Base-by-base conservation (phyloP, 495 filamentous ascomycete genomes). In the Pyrenula aspistea region DNA sequence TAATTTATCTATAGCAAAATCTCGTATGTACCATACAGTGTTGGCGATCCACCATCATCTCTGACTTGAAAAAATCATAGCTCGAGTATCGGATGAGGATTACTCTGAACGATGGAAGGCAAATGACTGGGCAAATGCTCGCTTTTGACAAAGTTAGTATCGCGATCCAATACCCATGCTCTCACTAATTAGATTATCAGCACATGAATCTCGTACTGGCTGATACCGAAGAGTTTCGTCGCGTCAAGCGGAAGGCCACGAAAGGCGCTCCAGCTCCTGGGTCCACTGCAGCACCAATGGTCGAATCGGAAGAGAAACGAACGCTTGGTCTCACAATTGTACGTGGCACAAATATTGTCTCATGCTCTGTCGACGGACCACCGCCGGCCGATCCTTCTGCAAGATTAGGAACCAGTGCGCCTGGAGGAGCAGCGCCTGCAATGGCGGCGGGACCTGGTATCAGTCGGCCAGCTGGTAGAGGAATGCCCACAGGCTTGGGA, bases 201-300 rank as follows among this genome's bases (percentile, higher is more conserved):
- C 93, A 97, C 71, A 96, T 97, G 94, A 99, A 99, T 71, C 83
- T 99, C 59, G 93, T 99, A 58, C 84, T 99, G 52, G 94, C 92
- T 67, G 93, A 99, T 66, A 96, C 94, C 66, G 93, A 99, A 81
- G 93, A 99, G 72, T 97, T 96, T 72, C 91, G 93, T 64, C 87
- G 87, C 62, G 88, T 92, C 58, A 95, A 93, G 76, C 83, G 89
- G 67, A 96, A 91, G 77, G 82, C 86, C 58, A 73, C 79, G 50
- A 95, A 95, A 76, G 74, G 82, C 54, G 70, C 77, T 24, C 71
- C 73, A 59, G 83, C 90, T 60, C 87, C 87, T 12, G 85, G 87
- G 55, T 76, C 73, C 31, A 62, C 71, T 22, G 68, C 78, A 48
- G 70, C 68, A 53, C 78, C 84, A 53, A 77, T 86, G 51, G 75